Evolutionary conservation across 768 basidiomycete genomes (phyloP).

Genomic region (Suillus subaureus): DNA sequence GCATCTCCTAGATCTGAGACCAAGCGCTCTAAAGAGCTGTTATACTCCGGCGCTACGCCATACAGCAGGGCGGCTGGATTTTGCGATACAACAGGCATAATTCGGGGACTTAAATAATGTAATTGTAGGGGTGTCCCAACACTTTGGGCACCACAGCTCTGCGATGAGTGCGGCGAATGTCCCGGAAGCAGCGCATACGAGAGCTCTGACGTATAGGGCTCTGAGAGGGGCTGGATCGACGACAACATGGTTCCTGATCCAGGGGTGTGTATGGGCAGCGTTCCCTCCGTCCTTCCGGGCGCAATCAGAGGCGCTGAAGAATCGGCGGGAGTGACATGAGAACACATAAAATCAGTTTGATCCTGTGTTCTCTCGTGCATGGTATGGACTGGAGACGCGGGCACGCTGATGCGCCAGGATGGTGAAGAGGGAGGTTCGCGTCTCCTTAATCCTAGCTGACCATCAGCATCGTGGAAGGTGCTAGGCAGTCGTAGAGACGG

Average conservation of each 20-base stretch:
- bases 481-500: neutral
- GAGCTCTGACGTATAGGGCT: slow-evolving; percentile 5
- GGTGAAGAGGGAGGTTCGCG: neutral
- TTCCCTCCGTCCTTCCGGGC: neutral
- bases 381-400: neutral
- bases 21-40: too few relatives aligned
- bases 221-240: neutral
- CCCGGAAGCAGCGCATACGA: slow-evolving; percentile 2
- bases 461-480: neutral
- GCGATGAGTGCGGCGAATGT: neutral
- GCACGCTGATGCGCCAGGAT: neutral
- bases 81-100: slow-evolving; percentile 1
- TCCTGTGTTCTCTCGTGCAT: neutral
- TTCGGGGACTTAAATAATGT: neutral
- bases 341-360: neutral
- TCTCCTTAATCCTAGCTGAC: neutral
- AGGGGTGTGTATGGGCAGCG: neutral
- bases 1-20: neutral
- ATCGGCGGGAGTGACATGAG: neutral
- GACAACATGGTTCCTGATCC: neutral
- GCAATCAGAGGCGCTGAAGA: neutral
- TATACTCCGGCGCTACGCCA: neutral
- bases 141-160: neutral
- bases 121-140: neutral
- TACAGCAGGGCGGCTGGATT: neutral